Percentiles rank a stretch among this genome's conserved stretches.
Conservation (phyloP, 2,329 filamentous ascomycete genomes). For the Coniochaeta sp. region DNA sequence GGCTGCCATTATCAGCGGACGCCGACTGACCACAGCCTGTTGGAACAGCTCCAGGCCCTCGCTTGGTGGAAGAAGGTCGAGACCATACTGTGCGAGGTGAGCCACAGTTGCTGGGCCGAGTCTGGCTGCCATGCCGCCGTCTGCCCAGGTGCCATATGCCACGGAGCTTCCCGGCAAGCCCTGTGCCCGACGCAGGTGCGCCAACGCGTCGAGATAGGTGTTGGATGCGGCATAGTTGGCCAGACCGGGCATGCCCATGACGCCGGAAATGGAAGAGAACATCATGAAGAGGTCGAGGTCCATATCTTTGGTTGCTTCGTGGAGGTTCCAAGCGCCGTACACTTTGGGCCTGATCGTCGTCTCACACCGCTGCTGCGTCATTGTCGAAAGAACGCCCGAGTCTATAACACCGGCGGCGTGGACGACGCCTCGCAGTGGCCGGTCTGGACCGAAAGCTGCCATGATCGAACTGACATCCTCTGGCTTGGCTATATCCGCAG, state of each 20-base stretch:
- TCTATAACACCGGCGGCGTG: slow-evolving; percentile 21
- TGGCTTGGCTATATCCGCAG: slow-evolving; percentile 16
- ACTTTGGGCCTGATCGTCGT: slow-evolving; percentile 17
- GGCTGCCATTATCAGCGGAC: slow-evolving; percentile 17
- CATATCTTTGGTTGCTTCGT: slow-evolving; percentile 15
- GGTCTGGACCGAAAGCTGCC: slow-evolving; percentile 13
- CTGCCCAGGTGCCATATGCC: slow-evolving; percentile 20
- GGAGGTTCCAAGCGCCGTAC: slow-evolving; percentile 18
- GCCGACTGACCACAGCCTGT: slow-evolving; percentile 11
- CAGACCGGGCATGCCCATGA: slow-evolving; percentile 18
- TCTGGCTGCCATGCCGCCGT: slow-evolving; percentile 18
- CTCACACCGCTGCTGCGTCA: slow-evolving; percentile 18
- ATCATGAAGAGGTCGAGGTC: slow-evolving; percentile 19
- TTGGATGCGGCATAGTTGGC: slow-evolving; percentile 20
- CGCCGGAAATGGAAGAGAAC: slow-evolving; percentile 20
- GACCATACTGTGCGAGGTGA: slow-evolving; percentile 16
- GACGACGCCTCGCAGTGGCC: slow-evolving; percentile 22
- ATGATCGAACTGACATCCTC: slow-evolving; percentile 15
- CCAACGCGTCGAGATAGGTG: slow-evolving; percentile 16
- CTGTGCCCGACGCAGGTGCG: slow-evolving; percentile 7
- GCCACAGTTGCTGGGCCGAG: slow-evolving; percentile 11
- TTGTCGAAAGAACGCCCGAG: slow-evolving; percentile 10
- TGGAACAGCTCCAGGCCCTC: slow-evolving; percentile 15
- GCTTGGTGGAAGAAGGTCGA: slow-evolving; percentile 13
- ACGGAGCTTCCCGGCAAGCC: slow-evolving; percentile 17